These are phyloP conservation scores for Aspergillus udagawae DNA, from an alignment of 2,329 filamentous ascomycete genomes.

Conservation along the genomic window DNA sequence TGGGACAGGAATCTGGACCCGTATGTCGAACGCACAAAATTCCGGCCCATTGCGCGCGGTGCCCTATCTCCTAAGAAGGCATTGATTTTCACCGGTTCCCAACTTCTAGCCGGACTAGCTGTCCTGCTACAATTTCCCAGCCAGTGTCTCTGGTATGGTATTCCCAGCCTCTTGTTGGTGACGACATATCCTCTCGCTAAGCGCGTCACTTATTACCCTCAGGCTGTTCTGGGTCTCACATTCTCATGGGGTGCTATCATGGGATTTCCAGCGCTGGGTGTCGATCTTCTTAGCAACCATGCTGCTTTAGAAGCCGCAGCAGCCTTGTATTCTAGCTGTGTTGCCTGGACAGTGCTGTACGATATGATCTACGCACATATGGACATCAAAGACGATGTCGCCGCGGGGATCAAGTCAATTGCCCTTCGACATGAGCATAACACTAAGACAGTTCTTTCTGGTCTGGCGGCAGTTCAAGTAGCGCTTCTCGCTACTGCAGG, in stretches of 20 bases:
- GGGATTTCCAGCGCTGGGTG: constrained; percentile 43
- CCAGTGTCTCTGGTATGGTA: constrained; percentile 41
- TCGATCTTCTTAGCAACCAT: constrained; percentile 41
- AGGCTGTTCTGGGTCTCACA: constrained; percentile 49
- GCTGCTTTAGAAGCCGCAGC: constrained; percentile 35
- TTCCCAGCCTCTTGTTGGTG: constrained; percentile 43
- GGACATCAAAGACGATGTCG: constrained; percentile 49
- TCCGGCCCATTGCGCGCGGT: constrained; percentile 50
- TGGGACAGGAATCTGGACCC: constrained; percentile 54
- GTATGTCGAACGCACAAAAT: constrained; percentile 48
- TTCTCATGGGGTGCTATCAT: constrained; percentile 51
- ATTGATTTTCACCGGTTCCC: constrained; percentile 42
- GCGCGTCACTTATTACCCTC: constrained; percentile 51
- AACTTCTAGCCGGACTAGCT: constrained; percentile 40
- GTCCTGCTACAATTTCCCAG: constrained; percentile 42
- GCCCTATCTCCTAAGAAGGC: constrained; percentile 45
- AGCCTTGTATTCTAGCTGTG: constrained; percentile 44
- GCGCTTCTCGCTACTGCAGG: constrained; percentile 42
- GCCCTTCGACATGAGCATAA: constrained; percentile 47
- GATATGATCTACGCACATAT: constrained; percentile 52
- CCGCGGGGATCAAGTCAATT: constrained; percentile 50
- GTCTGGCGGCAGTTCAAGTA: constrained; percentile 39
- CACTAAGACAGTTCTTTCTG: constrained; percentile 42
- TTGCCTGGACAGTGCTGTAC: constrained; percentile 48
- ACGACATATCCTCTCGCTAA: constrained; percentile 51